Evolutionary conservation across 192 early-diverging fungal species (phyloP).

Genomic region (Coemansia sp.): DNA sequence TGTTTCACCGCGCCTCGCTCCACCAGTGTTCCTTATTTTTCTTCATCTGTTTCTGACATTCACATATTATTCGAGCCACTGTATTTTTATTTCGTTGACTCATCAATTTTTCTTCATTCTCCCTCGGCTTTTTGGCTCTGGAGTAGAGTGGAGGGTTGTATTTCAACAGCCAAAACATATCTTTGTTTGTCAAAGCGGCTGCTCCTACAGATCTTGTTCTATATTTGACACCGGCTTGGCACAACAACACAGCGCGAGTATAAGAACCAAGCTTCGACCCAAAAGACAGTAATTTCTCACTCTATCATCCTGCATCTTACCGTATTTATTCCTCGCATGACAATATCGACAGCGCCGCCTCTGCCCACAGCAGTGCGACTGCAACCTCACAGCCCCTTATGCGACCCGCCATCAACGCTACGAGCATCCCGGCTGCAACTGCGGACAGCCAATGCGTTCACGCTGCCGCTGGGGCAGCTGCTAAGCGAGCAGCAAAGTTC

Average conservation of each 20-base stretch:
- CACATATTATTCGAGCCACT: background rate
- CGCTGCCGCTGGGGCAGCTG: background rate
- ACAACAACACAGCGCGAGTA: background rate
- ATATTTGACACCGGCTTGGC: background rate
- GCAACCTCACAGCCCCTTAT: background rate
- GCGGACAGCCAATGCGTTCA: slow-evolving; percentile 13
- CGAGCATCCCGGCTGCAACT: background rate
- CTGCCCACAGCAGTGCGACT: slow-evolving; percentile 2
- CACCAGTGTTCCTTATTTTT: background rate
- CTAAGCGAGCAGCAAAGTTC: slow-evolving; percentile 1
- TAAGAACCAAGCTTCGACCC: background rate
- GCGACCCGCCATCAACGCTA: background rate
- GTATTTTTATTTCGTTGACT: background rate
- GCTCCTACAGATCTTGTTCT: background rate
- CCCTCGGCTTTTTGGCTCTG: too few relatives aligned
- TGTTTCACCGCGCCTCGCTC: background rate
- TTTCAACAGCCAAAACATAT: too few relatives aligned
- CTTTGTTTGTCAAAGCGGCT: background rate
- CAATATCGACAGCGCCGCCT: slow-evolving; percentile 2
- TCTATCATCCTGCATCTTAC: too few relatives aligned
- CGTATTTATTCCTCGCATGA: slow-evolving; percentile 1
- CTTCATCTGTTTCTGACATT: background rate
- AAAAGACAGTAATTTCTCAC: too few relatives aligned
- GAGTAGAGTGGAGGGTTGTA: too few relatives aligned
- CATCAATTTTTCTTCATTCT: background rate